Evolutionary conservation across 148 eudicot genomes (phyloP).

Genomic region (Chenopodium quinoa): DNA sequence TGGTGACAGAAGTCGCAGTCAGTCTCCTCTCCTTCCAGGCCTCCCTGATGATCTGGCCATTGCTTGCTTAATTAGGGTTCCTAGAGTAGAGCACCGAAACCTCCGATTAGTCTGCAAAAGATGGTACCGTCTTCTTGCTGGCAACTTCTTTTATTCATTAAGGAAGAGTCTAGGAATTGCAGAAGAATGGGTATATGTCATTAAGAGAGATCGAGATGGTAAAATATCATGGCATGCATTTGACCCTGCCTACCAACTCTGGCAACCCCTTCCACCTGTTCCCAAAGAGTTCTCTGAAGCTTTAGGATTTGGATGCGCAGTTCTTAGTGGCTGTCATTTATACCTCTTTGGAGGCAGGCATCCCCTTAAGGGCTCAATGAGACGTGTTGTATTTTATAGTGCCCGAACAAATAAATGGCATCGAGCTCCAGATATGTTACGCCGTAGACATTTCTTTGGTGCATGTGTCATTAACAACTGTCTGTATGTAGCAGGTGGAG

Average conservation of each 20-base stretch:
- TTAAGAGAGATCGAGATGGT: slow-evolving; percentile 78
- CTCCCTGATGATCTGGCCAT: slow-evolving; percentile 94
- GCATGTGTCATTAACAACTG: slow-evolving; percentile 91
- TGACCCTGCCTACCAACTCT: slow-evolving; percentile 67
- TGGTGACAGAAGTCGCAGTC: slow-evolving; percentile 59
- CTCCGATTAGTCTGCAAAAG: slow-evolving; percentile 86
- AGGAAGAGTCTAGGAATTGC: slow-evolving; percentile 56
- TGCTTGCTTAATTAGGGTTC: slow-evolving; percentile 88
- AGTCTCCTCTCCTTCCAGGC: slow-evolving; percentile 79
- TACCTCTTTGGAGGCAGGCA: slow-evolving; percentile 92
- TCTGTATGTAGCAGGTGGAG: slow-evolving; percentile 91
- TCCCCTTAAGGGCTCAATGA: slow-evolving; percentile 90
- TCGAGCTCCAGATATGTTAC: slow-evolving; percentile 91
- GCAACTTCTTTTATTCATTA: slow-evolving; percentile 79
- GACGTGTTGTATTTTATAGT: slow-evolving; percentile 84
- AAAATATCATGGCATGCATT: slow-evolving; percentile 89
- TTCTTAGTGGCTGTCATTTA: slow-evolving; percentile 87
- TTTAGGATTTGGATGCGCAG: slow-evolving; percentile 83
- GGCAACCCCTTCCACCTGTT: slow-evolving; percentile 95
- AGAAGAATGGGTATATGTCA: slow-evolving; percentile 87
- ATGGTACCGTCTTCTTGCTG: slow-evolving; percentile 81
- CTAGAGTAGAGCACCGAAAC: slow-evolving; percentile 66
- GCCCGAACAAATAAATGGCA: slow-evolving; percentile 95
- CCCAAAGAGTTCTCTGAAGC: slow-evolving; percentile 83
- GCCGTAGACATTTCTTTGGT: slow-evolving; percentile 81